phyloP scores from a whole-genome alignment of 441 rosid genomes.

The Euphorbia corollata region DNA sequence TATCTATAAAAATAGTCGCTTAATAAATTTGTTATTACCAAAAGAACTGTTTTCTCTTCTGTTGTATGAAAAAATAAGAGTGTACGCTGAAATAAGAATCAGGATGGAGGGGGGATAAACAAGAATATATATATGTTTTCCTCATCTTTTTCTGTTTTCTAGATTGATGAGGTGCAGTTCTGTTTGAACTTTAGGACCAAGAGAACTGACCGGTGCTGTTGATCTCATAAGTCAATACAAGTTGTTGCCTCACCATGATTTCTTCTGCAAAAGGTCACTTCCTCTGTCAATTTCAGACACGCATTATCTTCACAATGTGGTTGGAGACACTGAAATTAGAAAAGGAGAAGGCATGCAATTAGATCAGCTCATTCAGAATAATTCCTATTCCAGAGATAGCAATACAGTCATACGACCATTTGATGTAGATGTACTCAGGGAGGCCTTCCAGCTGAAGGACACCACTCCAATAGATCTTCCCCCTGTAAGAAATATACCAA shows the following conservation, averaged over 20 bases:
- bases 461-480: constrained; percentile 65
- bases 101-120: neutral
- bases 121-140: neutral
- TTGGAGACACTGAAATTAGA: constrained; percentile 45
- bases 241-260: constrained; percentile 72
- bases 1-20: no score
- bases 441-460: constrained; percentile 69
- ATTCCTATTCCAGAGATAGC: constrained; percentile 36
- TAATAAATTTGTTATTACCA: neutral
- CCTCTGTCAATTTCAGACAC: constrained; percentile 77
- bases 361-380: constrained; percentile 68
- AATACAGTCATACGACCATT: constrained; percentile 57
- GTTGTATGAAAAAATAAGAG: neutral
- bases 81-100: constrained; percentile 1
- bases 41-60: neutral
- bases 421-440: constrained; percentile 64
- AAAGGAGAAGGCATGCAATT: constrained; percentile 70
- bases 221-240: constrained; percentile 83
- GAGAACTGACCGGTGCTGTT: constrained; percentile 78
- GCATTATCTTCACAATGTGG: constrained; percentile 61
- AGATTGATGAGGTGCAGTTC: constrained; percentile 18
- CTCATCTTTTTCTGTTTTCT: neutral
- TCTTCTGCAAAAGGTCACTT: constrained; percentile 84
- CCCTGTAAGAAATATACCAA: constrained; percentile 38
- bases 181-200: constrained; percentile 47